Evolutionary conservation across 805 yeast genomes (phyloP), one percentile per base, ranked within the genome.

Genomic region (Teunomyces funiuensis): DNA sequence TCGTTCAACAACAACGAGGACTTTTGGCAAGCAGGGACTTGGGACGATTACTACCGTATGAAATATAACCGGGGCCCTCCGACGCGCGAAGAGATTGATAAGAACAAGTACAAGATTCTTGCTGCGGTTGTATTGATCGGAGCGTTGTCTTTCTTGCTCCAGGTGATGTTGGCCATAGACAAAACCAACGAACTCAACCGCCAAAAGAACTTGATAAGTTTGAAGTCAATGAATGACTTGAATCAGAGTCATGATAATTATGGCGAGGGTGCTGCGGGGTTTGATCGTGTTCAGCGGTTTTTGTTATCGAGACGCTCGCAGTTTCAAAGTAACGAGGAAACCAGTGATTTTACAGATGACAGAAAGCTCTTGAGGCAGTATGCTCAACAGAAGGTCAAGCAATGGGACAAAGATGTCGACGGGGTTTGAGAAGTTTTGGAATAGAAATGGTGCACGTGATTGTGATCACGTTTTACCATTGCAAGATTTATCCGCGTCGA

Each of bases 11-110:
- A 57, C 26, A 63, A 66, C 47, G 74, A 72, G 41, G 63, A 64
- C 26, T 80, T 80, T 56, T 78, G 83, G 79, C 74, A 66, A 37
- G 83, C 85, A 0, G 81, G 81, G 0, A 76, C 76, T 0, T 80
- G 85, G 85, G 84, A 80, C 47, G 86, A 80, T 43, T 74, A 72
- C 54, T 74, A 79, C 67, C 54, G 60, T 29, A 65, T 71, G 67
- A 59, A 58, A 52, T 60, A 65, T 42, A 54, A 64, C 23, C 49
- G 69, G 18, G 40, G 45, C 14, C 71, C 72, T 4, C 76, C 71
- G 16, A 64, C 77, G 41, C 56, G 58, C 51, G 66, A 65, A 46
- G 50, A 68, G 51, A 45, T 65, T 49, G 65, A 65, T 58, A 71
- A 60, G 53, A 71, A 66, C 57, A 71, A 71, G 50, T 67, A 65